Evolutionary conservation across 768 basidiomycete genomes (phyloP).

Genomic region (Phylloporus rhodoxanthus): DNA sequence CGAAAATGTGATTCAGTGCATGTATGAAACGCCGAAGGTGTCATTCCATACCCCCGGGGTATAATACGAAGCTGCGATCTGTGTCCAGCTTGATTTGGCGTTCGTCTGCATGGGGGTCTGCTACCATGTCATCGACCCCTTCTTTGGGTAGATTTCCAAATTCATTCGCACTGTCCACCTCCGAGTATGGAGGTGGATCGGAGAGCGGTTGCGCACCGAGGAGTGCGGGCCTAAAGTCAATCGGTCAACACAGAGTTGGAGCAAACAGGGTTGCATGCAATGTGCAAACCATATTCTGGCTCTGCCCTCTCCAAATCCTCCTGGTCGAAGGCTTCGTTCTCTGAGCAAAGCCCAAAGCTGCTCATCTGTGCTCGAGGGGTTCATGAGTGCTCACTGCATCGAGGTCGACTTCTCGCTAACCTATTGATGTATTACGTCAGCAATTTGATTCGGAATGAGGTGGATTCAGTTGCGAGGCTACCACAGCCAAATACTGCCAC

Average conservation of each 20-base stretch:
- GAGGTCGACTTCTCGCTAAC: background rate
- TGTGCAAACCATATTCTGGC: slow-evolving; percentile 48
- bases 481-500: background rate
- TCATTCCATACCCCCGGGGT: slow-evolving; percentile 67
- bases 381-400: slow-evolving; percentile 18
- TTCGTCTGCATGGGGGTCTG: slow-evolving; percentile 62
- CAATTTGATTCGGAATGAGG: background rate
- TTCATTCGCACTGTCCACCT: slow-evolving; percentile 13
- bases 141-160: slow-evolving; percentile 1
- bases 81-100: slow-evolving; percentile 86
- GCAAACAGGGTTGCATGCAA: slow-evolving; percentile 2
- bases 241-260: slow-evolving; percentile 18
- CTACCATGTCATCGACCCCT: background rate
- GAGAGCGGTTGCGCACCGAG: slow-evolving; percentile 37
- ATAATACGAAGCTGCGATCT: slow-evolving; percentile 87
- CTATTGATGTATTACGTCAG: slow-evolving; percentile 19
- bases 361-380: slow-evolving; percentile 17
- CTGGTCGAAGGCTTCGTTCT: slow-evolving; percentile 44
- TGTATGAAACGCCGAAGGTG: slow-evolving; percentile 7
- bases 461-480: background rate
- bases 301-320: slow-evolving; percentile 61
- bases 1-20: slow-evolving; percentile 5
- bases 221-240: slow-evolving; percentile 20
- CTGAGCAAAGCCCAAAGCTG: slow-evolving; percentile 45
- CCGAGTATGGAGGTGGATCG: slow-evolving; percentile 29